These are phyloP conservation scores for Verticillium zaregamsianum DNA, from an alignment of 2,329 filamentous ascomycete species.

Conservation along the genomic window DNA sequence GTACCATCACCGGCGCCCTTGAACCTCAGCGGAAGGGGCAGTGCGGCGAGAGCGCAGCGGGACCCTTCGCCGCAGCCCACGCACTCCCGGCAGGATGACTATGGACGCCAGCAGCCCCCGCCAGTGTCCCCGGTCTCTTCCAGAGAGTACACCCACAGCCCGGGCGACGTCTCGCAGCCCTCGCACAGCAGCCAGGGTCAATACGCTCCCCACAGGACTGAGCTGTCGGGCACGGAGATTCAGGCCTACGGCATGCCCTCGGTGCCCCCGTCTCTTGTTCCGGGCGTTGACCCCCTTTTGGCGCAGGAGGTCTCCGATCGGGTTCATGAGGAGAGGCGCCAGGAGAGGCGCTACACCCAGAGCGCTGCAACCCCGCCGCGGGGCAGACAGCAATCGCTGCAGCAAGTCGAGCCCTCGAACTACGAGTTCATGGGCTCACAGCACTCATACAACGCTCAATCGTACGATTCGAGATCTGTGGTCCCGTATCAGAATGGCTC, in stretches of 20 bases:
- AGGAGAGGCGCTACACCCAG: constrained; percentile 40
- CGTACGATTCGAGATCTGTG: constrained; percentile 37
- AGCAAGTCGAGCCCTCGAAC: background rate
- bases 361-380: constrained; percentile 36
- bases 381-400: constrained; percentile 31
- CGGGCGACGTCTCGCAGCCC: constrained; percentile 22
- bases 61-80: constrained; percentile 17
- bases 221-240: constrained; percentile 29
- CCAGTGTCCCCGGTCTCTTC: constrained; percentile 24
- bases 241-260: constrained; percentile 38
- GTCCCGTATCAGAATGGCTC: constrained; percentile 33
- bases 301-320: constrained; percentile 54
- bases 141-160: constrained; percentile 30
- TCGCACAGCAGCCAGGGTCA: constrained; percentile 24
- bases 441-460: constrained; percentile 27
- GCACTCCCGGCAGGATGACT: constrained; percentile 8
- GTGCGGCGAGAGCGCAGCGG: constrained; percentile 25
- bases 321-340: constrained; percentile 51
- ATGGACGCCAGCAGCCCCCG: constrained; percentile 6
- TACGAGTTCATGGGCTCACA: constrained; percentile 3
- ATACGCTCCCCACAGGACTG: constrained; percentile 26
- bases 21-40: constrained; percentile 33
- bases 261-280: constrained; percentile 54
- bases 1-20: constrained; percentile 39
- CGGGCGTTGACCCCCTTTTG: constrained; percentile 54